Evolutionary conservation across 345 rosid species (phyloP).

Genomic region (Gynandropsis gynandra): DNA sequence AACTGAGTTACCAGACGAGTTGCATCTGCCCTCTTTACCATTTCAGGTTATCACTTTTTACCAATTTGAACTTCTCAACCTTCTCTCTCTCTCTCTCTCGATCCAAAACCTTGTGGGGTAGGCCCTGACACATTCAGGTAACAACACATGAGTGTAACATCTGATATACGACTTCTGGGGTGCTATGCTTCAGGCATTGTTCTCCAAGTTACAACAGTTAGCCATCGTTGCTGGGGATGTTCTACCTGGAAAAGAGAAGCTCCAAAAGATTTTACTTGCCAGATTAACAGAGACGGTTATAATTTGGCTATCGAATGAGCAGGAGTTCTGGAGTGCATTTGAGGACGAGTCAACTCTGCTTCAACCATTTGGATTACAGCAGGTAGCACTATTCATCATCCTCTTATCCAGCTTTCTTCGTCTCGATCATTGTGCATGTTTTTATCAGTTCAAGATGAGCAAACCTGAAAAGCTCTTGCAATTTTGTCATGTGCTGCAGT

Average conservation of each 20-base stretch:
- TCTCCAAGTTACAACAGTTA: slow-evolving; percentile 90
- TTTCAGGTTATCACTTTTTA: slow-evolving; percentile 59
- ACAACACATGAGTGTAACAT: too few species aligned
- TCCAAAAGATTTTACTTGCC: slow-evolving; percentile 87
- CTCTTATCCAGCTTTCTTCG: slow-evolving; percentile 9
- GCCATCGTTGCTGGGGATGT: slow-evolving; percentile 95
- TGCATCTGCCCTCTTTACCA: slow-evolving; percentile 76
- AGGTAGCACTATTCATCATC: slow-evolving; percentile 40
- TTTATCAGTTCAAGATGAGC: background rate
- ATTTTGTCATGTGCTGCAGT: slow-evolving; percentile 38
- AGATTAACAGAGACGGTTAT: slow-evolving; percentile 92
- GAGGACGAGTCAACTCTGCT: slow-evolving; percentile 74
- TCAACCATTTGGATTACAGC: slow-evolving; percentile 73
- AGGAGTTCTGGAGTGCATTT: slow-evolving; percentile 89
- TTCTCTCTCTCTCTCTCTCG: background rate
- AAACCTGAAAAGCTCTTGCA: background rate
- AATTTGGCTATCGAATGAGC: slow-evolving; percentile 91
- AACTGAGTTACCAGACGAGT: slow-evolving; percentile 56
- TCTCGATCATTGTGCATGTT: background rate
- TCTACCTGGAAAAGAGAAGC: slow-evolving; percentile 76
- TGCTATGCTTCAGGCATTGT: slow-evolving; percentile 61
- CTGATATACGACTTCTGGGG: background rate
- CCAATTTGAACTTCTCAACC: background rate
- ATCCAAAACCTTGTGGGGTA: background rate
- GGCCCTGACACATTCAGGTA: too few species aligned